Evolutionary conservation across 805 yeast genomes (phyloP).

Genomic region (Candida chilensis): DNA sequence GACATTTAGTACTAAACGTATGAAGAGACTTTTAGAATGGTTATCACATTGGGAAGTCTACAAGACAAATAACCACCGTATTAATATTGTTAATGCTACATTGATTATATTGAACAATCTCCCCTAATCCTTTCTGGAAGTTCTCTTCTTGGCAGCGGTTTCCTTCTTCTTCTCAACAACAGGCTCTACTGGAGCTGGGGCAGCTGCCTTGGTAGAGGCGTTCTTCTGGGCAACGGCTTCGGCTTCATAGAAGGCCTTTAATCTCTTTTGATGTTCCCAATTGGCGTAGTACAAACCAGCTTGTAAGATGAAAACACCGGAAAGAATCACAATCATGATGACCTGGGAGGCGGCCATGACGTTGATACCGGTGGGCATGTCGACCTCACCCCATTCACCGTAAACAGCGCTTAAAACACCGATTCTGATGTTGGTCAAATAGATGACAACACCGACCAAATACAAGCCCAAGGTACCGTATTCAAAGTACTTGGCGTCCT

Average conservation of each 20-base stretch:
- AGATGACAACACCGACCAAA: constrained; percentile 68
- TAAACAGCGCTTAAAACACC: constrained; percentile 63
- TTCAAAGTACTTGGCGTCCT: constrained; percentile 80
- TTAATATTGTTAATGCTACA: no score
- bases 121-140: no score
- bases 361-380: constrained; percentile 74
- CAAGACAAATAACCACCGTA: no score
- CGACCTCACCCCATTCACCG: constrained; percentile 93
- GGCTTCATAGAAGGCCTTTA: constrained; percentile 17
- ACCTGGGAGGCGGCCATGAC: constrained; percentile 87
- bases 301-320: constrained; percentile 81
- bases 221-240: constrained; percentile 9
- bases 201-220: no score
- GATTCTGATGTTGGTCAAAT: constrained; percentile 76
- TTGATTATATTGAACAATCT: no score
- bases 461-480: constrained; percentile 76
- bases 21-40: no score
- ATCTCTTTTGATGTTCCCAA: constrained; percentile 37
- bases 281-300: constrained; percentile 84
- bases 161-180: no score
- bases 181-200: no score
- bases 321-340: constrained; percentile 58
- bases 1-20: no score
- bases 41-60: no score
- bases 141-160: no score